A percentile compares a stretch with the other conserved stretches of the same genome.
phyloP scores from a whole-genome alignment of 306 rosid genomes.

The Ormosia semicastrata region DNA sequence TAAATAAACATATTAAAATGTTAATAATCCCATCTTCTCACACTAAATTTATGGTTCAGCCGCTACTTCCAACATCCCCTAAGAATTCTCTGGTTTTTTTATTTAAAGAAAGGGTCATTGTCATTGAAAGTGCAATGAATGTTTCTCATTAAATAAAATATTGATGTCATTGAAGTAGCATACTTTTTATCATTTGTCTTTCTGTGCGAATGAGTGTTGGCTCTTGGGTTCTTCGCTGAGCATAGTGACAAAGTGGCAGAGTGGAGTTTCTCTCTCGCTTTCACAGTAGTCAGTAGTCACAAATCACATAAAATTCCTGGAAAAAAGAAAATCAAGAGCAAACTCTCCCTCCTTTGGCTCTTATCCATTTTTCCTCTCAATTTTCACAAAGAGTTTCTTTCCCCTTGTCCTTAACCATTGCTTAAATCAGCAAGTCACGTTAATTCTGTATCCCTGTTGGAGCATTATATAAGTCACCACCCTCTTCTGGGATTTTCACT shows the following conservation, averaged over 20 bases:
- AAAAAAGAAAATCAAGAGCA: neutral
- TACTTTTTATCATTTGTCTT: too few species aligned
- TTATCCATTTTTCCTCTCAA: neutral
- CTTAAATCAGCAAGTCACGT: conserved; percentile 17
- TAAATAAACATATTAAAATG: too few species aligned
- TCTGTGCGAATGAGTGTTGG: conserved; percentile 37
- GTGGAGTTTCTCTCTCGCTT: neutral
- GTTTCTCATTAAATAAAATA: neutral
- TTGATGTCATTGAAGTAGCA: too few species aligned
- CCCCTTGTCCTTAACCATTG: conserved; percentile 15
- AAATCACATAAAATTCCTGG: neutral
- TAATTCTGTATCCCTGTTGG: neutral
- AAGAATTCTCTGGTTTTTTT: too few species aligned
- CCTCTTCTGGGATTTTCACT: conserved; percentile 12
- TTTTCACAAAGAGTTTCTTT: neutral
- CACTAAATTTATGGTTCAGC: too few species aligned
- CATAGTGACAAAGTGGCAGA: neutral
- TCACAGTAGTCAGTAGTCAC: neutral
- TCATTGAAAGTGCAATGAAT: too few species aligned
- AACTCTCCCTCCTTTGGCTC: neutral
- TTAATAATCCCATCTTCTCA: too few species aligned
- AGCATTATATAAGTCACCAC: conserved; percentile 6
- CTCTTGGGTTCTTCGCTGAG: conserved; percentile 26
- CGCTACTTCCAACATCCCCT: too few species aligned
- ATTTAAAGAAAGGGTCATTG: too few species aligned